These are phyloP conservation scores for Primulina huaijiensis DNA, from an alignment of 257 asterid species.

Conservation along the genomic window DNA sequence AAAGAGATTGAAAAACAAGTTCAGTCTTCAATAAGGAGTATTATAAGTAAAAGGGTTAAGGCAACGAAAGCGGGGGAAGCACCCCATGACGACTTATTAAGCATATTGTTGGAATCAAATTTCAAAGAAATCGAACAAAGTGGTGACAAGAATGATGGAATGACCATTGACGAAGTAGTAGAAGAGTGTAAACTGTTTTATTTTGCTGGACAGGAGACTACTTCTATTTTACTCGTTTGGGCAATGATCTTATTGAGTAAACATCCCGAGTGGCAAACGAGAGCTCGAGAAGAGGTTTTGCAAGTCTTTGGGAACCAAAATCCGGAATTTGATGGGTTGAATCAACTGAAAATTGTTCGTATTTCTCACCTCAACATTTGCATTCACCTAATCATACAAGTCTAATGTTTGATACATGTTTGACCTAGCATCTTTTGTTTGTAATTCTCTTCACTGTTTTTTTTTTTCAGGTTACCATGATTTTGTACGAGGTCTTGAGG, in stretches of 20 bases:
- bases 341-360: background rate
- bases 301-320: background rate
- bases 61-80: background rate
- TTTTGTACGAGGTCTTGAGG: slow-evolving; percentile 11
- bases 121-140: background rate
- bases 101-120: background rate
- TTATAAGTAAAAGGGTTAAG: background rate
- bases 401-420: background rate
- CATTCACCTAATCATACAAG: background rate
- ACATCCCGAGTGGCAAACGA: background rate
- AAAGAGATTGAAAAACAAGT: slow-evolving; percentile 1
- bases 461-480: background rate
- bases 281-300: slow-evolving; percentile 1
- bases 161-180: background rate
- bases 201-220: background rate
- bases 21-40: background rate
- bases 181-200: slow-evolving; percentile 6
- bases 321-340: background rate
- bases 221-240: background rate
- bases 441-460: background rate
- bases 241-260: background rate
- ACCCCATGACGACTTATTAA: background rate
- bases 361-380: background rate
- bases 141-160: background rate
- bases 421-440: too few relatives aligned